phyloP scores from a whole-genome alignment of 805 yeast genomes.

The Priceomyces haplophilus region DNA sequence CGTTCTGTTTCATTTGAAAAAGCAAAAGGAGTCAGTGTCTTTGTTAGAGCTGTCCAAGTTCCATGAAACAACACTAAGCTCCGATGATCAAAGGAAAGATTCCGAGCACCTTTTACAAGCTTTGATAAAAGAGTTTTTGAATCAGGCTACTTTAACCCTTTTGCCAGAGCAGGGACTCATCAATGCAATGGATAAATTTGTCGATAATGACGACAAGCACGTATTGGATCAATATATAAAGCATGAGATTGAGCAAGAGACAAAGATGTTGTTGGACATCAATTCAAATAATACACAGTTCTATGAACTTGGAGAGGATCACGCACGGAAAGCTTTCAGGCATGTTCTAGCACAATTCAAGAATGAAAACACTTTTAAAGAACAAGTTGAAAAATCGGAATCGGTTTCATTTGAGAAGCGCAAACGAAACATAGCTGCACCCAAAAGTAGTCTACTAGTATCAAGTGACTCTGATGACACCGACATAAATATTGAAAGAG shows the following conservation, averaged over 20 bases:
- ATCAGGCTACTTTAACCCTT: conserved; percentile 60
- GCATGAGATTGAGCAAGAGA: conserved; percentile 51
- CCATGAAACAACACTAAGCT: conserved; percentile 12
- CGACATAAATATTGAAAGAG: conserved; percentile 6
- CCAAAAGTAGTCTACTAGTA: conserved; percentile 1
- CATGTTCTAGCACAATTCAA: conserved; percentile 42
- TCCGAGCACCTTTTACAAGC: conserved; percentile 51
- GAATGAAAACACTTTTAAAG: conserved; percentile 6
- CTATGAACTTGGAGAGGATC: conserved; percentile 26
- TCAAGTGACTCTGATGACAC: conserved; percentile 8
- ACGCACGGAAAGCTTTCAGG: conserved; percentile 36
- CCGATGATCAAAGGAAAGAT: conserved; percentile 15
- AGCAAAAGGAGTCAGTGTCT: conserved; percentile 25
- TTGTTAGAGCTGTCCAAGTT: conserved; percentile 13
- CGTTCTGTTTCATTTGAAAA: conserved; percentile 57
- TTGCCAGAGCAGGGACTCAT: conserved; percentile 75
- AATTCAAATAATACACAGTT: conserved; percentile 40
- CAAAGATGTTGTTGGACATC: conserved; percentile 44
- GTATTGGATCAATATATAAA: conserved; percentile 65
- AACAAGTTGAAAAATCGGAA: background rate
- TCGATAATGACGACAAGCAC: conserved; percentile 79
- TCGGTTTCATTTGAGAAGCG: background rate
- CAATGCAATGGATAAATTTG: conserved; percentile 65
- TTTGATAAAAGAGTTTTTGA: conserved; percentile 60
- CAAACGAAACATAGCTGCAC: background rate